Evolutionary conservation across 2,329 filamentous ascomycete genomes (phyloP), one percentile per base, ranked within the genome.

Genomic region (Botrytis aclada): DNA sequence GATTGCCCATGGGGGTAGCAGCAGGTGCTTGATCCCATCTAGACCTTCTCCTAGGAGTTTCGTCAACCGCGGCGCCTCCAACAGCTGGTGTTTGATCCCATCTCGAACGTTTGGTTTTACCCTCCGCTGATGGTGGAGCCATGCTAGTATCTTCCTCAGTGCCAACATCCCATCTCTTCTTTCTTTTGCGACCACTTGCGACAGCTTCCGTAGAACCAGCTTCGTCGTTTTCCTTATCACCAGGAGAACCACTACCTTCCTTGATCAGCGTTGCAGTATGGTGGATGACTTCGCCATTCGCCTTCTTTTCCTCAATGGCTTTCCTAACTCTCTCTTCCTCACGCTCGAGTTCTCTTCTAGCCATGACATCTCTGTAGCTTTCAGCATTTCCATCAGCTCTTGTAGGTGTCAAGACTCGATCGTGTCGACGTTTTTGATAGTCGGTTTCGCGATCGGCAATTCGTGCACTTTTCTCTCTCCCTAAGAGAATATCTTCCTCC

Each of bases 381-480:
- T 92, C 87, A 29, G 93, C 94, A 77, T 94, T 91, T 72, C 89
- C 91, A 81, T 97, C 94, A 75, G 91, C 93, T 79, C 94, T 90
- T 14, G 93, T 94, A 7, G 95, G 94, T 34, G 94, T 96, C 75
- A 98, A 86, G 70, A 89, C 90, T 75, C 96, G 94, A 81, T 97
- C 91, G 82, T 97, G 97, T 74, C 95, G 90, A 77, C 95, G 93
- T 84, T 97, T 97, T 84, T 99, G 97, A 82, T 99, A 99, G 81
- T 98, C 95, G 76, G 94, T 97, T 85, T 98, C 95, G 79, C 96
- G 92, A 81, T 97, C 95, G 74, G 91, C 87, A 80, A 99, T 98
- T 79, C 95, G 91, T 73, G 92, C 94, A 82, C 94, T 93, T 84
- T 95, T 93, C 85, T 98, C 96, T 77, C 89, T 89, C 62, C 92